Percentiles rank a stretch among this genome's conserved stretches.
Conservation (phyloP, 164 flowering plant species). For the Dillenia suffruticosa region DNA sequence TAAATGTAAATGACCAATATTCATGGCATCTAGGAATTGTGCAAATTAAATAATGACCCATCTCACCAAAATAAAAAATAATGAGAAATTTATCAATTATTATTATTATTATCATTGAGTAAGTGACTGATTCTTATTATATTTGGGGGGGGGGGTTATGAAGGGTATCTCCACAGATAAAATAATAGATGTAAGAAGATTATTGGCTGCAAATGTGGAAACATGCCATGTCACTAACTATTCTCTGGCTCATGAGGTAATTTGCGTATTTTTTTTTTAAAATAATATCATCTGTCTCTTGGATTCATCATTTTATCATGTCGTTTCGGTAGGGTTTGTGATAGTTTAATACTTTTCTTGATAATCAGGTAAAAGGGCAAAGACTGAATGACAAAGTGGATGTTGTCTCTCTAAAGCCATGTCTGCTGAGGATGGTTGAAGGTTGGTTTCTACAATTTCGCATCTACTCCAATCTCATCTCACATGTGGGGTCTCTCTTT, state of each 20-base stretch:
- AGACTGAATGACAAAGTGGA: conserved; percentile 67
- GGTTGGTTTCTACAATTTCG: conserved; percentile 39
- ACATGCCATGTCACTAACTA: conserved; percentile 91
- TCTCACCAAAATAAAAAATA: no score
- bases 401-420: conserved; percentile 67
- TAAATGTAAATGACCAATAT: no score
- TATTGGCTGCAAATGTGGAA: conserved; percentile 67
- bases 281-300: neutral
- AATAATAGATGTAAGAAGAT: conserved; percentile 75
- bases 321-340: neutral
- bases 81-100: no score
- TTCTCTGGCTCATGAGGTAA: conserved; percentile 84
- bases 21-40: no score
- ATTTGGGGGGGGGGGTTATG: conserved; percentile 1
- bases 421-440: conserved; percentile 73
- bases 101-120: no score
- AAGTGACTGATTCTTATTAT: no score
- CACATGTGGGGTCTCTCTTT: no score
- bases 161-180: conserved; percentile 97
- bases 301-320: no score
- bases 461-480: no score
- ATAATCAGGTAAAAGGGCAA: conserved; percentile 61
- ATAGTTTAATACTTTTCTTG: neutral
- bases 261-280: neutral
- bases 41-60: no score